Base-by-base conservation (phyloP, 257 asterid genomes). In the Solanum rostratum region DNA sequence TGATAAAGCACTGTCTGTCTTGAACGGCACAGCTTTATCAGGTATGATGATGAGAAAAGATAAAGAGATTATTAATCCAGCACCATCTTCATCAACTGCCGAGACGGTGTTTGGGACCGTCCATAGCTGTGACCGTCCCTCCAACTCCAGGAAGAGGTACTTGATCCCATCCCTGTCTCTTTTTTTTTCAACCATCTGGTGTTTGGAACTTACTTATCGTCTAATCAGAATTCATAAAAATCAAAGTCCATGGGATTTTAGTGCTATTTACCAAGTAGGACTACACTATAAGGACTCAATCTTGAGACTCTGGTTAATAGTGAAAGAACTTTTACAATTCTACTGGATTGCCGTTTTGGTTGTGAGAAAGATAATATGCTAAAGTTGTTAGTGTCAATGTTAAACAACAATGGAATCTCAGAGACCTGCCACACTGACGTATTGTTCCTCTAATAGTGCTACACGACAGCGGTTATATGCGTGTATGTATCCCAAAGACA, bases 1-100 rank as follows among this genome's bases (percentile, higher is more conserved):
- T 57, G 90, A 91, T 55, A 90, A 87, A 83, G 91, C 91, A 55
- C 24, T 91, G 50, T 76, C 84, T 6, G 62, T 83, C 63, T 79
- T 88, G 12, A 60, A 76, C 10, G 65, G 30, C 86, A 84, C 30
- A 85, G 43, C 53, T 49, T 82, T 76, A n/a, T 66, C 79, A 43
- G 83, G 46, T 37, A 60, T 84, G 54, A 60, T 83, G 37, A 15
- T 29, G 6, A 63, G 22, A 16, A 59, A 80, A 60, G 16, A 46
- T 1, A 45, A 74, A 74, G 7, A 74, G 24, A 74, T 22, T 10
- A 74, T 24, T 22, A 46, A 13, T 46, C 59, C 22, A 74, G 0
- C 22, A 46, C 81, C 81, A 74, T 22, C 81, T 74, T 74, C 81
- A 74, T 74, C 43, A 45, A 24, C 60, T 46, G 81, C 41, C n/a